Evolutionary conservation across 2,329 filamentous ascomycete genomes (phyloP).

Genomic region (Phialophora expanda): DNA sequence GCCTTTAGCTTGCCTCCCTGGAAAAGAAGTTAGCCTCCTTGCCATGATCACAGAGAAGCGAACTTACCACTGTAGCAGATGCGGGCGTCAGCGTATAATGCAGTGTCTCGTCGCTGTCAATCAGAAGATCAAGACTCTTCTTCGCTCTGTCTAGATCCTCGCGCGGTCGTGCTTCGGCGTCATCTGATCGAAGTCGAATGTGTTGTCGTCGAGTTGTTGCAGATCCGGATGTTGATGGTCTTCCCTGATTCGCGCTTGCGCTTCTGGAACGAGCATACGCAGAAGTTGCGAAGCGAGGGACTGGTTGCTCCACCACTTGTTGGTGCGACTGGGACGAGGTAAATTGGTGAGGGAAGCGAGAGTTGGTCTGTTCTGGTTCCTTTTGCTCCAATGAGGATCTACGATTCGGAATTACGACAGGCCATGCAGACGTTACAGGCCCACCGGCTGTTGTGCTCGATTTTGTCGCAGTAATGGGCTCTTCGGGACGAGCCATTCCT

Average conservation of each 20-base stretch:
- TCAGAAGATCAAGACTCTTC: conserved; percentile 76
- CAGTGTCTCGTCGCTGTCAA: conserved; percentile 80
- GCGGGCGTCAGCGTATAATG: conserved; percentile 82
- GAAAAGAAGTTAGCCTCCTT: conserved; percentile 11
- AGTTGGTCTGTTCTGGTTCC: conserved; percentile 12
- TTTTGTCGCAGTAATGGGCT: background rate
- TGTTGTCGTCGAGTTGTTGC: conserved; percentile 33
- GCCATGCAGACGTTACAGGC: conserved; percentile 23
- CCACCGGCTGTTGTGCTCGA: conserved; percentile 6
- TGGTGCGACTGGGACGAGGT: conserved; percentile 16
- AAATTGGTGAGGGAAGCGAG: conserved; percentile 24
- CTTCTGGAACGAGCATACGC: conserved; percentile 29
- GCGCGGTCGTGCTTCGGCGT: conserved; percentile 24
- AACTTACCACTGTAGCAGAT: conserved; percentile 74
- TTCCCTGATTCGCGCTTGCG: conserved; percentile 29
- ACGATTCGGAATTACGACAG: conserved; percentile 24
- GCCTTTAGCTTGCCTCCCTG: conserved; percentile 42
- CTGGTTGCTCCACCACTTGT: conserved; percentile 9
- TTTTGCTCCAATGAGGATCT: conserved; percentile 25
- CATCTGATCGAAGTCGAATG: conserved; percentile 36
- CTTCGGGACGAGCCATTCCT: conserved; percentile 11
- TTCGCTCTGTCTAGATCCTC: conserved; percentile 58
- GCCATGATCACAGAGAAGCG: conserved; percentile 13
- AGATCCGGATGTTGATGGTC: conserved; percentile 33
- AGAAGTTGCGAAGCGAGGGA: conserved; percentile 26